Conservation (phyloP, 1,139 yeast genomes). For the Pichia sp. region DNA sequence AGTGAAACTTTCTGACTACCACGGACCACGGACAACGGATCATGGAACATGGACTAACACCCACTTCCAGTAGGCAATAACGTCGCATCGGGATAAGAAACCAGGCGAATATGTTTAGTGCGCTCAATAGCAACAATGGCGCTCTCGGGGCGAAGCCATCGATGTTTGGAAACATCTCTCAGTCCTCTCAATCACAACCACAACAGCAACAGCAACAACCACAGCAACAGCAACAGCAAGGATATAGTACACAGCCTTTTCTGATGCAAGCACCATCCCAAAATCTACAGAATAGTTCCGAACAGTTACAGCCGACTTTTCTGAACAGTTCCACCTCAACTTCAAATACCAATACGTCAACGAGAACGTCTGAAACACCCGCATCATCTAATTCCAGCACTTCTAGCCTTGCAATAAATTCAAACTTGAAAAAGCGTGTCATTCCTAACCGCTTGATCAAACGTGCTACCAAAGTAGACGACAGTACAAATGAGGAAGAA, state of each 20-base stretch:
- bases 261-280: not conserved
- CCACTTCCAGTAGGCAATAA: too few relatives aligned
- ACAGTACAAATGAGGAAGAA: slow-evolving; percentile 10
- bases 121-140: not conserved
- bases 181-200: slow-evolving; percentile 1
- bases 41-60: too few relatives aligned
- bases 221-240: slow-evolving; percentile 7
- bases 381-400: not conserved
- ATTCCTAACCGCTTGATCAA: slow-evolving; percentile 47
- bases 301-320: slow-evolving; percentile 13
- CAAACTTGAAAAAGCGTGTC: slow-evolving; percentile 35
- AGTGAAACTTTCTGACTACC: too few relatives aligned
- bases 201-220: slow-evolving; percentile 5
- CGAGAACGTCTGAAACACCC: slow-evolving; percentile 21
- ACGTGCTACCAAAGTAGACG: slow-evolving; percentile 28
- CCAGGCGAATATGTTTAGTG: not conserved
- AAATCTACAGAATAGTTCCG: slow-evolving; percentile 4
- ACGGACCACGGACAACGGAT: too few relatives aligned
- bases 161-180: not conserved
- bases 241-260: slow-evolving; percentile 4
- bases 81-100: not conserved
- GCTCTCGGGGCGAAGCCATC: not conserved
- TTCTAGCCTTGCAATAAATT: slow-evolving; percentile 12
- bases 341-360: not conserved
- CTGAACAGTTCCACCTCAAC: slow-evolving; percentile 17